Evolutionary conservation across 1,284 basidiomycete species (phyloP), one percentile per base, ranked within the genome.

Genomic region (Afroboletus lepidellus): DNA sequence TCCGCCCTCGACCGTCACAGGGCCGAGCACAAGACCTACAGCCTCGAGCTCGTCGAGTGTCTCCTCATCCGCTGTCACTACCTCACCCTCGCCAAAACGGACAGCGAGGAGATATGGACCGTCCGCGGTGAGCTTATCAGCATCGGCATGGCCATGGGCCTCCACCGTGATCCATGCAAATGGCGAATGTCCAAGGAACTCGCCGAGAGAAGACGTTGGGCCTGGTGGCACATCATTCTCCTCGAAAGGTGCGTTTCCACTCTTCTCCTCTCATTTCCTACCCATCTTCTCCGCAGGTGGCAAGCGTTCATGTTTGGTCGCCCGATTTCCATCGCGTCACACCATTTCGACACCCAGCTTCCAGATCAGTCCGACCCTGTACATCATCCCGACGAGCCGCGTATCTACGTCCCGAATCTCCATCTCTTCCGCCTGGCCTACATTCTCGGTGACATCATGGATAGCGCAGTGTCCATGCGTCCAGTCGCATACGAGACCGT

Each of bases 231-330:
- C 68, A 85, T 89, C 56, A 70, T 91, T 42, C 73, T 89, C 49
- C 74, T 89, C 30, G 88, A 91, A 71, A 76, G 88, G 84, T 86
- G 44, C 47, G 78, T 69, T 49, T 3, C 50, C 45, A 16, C 36
- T 54, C 25, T 38, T 46, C 32, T 43, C n/a, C 48, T n/a, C 46
- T 57, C 45, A 20, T 60, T 46, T 46, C 48, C 41, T 16, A 21
- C 46, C 54, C 47, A 55, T 50, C 56, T 51, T 60, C 51, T 56
- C 25, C 58, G 1, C 48, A 88, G 86, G 57, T 91, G 89, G 89
- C 87, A 90, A 67, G 84, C 87, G 3, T 91, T 91, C 70, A 78
- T 89, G 76, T 88, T 91, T 65, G 89, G 88, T n/a, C 78, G 88
- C 15, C 88, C 89, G 2, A 71, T 86, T 29, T 73, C 78, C 32